Percentiles rank a stretch among this genome's conserved stretches.
Evolutionary conservation across 2,329 filamentous ascomycete species (phyloP).

Genomic region (Parafenestella ontariensis): DNA sequence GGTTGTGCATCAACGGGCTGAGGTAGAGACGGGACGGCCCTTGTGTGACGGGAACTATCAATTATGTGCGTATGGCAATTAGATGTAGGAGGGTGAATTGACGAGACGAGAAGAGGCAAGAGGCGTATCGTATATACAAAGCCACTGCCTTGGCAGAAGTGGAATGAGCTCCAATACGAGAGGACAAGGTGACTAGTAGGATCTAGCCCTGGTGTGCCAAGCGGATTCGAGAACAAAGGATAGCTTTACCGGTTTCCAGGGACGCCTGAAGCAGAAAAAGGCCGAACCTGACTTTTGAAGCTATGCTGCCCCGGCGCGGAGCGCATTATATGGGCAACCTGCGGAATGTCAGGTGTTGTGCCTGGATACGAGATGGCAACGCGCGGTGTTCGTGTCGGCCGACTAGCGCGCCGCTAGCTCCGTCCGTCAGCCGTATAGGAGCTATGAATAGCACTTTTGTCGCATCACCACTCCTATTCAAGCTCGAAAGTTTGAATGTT

Average conservation of each 20-base stretch:
- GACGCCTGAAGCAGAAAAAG: not conserved
- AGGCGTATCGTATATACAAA: not conserved
- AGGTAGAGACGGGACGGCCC: too few relatives aligned
- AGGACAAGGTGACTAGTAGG: not conserved
- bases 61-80: not conserved
- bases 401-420: not conserved
- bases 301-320: not conserved
- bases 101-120: not conserved
- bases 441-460: not conserved
- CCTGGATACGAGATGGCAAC: not conserved
- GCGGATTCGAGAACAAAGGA: not conserved
- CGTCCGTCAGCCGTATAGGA: not conserved
- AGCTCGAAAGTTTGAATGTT: not conserved
- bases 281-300: not conserved
- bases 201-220: not conserved
- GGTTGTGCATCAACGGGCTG: not conserved
- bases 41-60: too few relatives aligned
- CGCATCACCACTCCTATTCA: not conserved
- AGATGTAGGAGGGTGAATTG: not conserved
- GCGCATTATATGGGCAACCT: not conserved
- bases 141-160: not conserved
- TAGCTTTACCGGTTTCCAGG: not conserved
- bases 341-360: not conserved
- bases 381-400: not conserved
- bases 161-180: not conserved